Base-by-base conservation (phyloP, 768 basidiomycete genomes). In the Favolaschia claudopus region DNA sequence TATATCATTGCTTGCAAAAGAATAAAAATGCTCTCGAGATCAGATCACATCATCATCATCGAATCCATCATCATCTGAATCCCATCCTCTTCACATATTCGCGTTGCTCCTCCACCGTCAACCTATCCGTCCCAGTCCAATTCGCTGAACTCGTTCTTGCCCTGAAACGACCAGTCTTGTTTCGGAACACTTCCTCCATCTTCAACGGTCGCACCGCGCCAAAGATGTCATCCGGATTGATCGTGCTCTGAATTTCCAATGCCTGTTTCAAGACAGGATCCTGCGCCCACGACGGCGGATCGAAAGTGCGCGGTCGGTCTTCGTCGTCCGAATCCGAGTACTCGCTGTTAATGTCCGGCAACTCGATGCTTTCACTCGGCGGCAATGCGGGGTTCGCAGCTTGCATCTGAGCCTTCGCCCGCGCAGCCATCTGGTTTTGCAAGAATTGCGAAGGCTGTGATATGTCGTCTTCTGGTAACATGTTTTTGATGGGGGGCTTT, bases 291-390 rank as follows among this genome's bases (percentile, higher is more conserved):
- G 85, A 80, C 2, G 93, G 93, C 58, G 89, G 85, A 66, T 89
- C 83, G 64, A 87, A 89, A n/a, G 86, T 87, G 63, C 85, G 80
- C 37, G 83, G 82, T 19, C 89, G 85, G 64, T 89, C 87, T 71
- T 96, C 95, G 64, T 96, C 94, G 40, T 95, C 96, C 5, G 95
- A 97, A 74, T 96, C 93, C 6, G 95, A 97, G 74, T 98, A 99
- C 68, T 98, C 96, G 76, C 92, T 95, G 67, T 95, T 91, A 69
- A 97, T 95, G 42, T 99, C 96, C 0, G 96, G 96, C 17, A 99
- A 80, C 67, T 95, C 95, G 66, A 96, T 93, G 69, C 82, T 87
- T 78, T 95, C 91, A 70, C 88, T 91, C 17, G 76, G 70, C 10
- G 85, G 82, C 34, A 70, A 68, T 33, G 75, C 70, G 33, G 77